A percentile compares a stretch with the other conserved stretches of the same genome.
Evolutionary conservation across 2,329 filamentous ascomycete species (phyloP).

Genomic region (Trichoderma sp.): DNA sequence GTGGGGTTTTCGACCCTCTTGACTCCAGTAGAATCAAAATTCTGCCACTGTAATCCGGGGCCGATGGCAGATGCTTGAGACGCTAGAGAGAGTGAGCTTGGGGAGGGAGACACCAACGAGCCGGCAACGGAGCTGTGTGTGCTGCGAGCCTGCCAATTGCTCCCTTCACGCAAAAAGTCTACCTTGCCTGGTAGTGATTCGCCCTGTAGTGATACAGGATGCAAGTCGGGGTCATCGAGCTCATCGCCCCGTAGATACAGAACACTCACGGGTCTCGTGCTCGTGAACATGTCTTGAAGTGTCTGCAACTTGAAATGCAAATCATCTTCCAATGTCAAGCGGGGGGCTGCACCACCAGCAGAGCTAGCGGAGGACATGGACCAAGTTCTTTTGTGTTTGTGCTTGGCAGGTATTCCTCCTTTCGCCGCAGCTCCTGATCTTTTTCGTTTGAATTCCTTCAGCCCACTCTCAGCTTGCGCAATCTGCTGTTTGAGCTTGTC

Average conservation of each 20-base stretch:
- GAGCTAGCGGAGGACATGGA: slow-evolving; percentile 82
- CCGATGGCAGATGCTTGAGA: slow-evolving; percentile 51
- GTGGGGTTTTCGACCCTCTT: slow-evolving; percentile 53
- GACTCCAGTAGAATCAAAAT: slow-evolving; percentile 51
- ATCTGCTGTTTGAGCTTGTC: slow-evolving; percentile 96
- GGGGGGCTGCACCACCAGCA: slow-evolving; percentile 42
- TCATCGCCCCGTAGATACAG: slow-evolving; percentile 76
- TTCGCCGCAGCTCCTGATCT: slow-evolving; percentile 50
- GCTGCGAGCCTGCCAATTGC: slow-evolving; percentile 52
- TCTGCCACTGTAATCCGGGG: slow-evolving; percentile 52
- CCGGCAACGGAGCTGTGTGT: slow-evolving; percentile 56
- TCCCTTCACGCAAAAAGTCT: slow-evolving; percentile 44
- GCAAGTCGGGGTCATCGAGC: slow-evolving; percentile 73
- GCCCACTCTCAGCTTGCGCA: slow-evolving; percentile 66
- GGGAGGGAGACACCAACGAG: slow-evolving; percentile 64
- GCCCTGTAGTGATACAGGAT: slow-evolving; percentile 71
- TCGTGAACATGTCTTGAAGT: slow-evolving; percentile 85
- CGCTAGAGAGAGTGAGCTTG: slow-evolving; percentile 61
- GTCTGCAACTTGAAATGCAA: slow-evolving; percentile 74
- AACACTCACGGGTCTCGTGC: slow-evolving; percentile 73
- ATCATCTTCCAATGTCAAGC: slow-evolving; percentile 67
- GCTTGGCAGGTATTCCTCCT: slow-evolving; percentile 64
- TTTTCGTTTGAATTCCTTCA: slow-evolving; percentile 67
- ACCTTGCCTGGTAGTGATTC: slow-evolving; percentile 60
- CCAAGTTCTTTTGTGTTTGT: slow-evolving; percentile 92